phyloP scores from a whole-genome alignment of 139 green algal genomes.

The Chlamydomonas incerta region DNA sequence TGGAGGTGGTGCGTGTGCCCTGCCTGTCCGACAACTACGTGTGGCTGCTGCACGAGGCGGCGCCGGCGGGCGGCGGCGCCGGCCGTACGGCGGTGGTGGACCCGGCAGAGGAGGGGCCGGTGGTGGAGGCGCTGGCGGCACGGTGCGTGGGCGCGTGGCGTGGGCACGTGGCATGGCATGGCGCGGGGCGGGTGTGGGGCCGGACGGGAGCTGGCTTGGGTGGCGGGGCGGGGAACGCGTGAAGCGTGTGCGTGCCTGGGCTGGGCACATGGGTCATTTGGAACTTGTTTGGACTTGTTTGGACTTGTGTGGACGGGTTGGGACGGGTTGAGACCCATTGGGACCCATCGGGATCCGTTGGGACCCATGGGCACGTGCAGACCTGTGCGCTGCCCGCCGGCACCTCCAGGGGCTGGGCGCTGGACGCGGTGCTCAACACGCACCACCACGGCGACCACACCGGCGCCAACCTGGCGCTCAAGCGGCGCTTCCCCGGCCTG shows the following conservation, averaged over 20 bases:
- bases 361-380: no score
- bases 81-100: conserved; percentile 86
- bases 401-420: conserved; percentile 48
- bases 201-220: no score
- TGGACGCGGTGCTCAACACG: conserved; percentile 87
- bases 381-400: no score
- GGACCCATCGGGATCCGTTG: no score
- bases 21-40: conserved; percentile 82
- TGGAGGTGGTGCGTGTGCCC: conserved; percentile 58
- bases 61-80: neutral
- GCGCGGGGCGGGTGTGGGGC: no score
- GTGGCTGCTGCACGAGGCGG: conserved; percentile 80
- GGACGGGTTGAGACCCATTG: no score
- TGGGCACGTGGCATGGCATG: no score
- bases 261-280: no score
- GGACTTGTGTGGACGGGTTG: no score
- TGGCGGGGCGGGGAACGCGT: no score
- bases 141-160: conserved; percentile 44
- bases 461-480: conserved; percentile 72
- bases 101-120: conserved; percentile 79
- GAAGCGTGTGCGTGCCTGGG: no score
- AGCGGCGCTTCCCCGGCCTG: conserved; percentile 50
- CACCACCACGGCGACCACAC: conserved; percentile 81
- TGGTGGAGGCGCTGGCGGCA: conserved; percentile 68
- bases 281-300: no score